Evolutionary conservation across 495 filamentous ascomycete genomes (phyloP).

Genomic region (Tuber umbilicatum): DNA sequence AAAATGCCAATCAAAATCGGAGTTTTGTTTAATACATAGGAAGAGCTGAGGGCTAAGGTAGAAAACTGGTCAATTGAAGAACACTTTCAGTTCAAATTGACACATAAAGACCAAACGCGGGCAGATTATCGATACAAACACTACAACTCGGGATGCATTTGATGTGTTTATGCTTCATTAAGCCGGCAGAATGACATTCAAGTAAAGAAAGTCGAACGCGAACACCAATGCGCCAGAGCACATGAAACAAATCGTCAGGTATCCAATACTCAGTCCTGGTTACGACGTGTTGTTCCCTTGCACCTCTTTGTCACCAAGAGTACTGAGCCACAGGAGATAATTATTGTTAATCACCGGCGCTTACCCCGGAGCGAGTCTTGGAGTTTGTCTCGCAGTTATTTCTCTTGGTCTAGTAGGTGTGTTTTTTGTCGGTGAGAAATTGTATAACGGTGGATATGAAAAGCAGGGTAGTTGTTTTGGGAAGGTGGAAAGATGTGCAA

Average conservation of each 20-base stretch:
- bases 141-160: background rate
- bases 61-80: slow-evolving; percentile 10
- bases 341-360: too few relatives aligned
- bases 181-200: background rate
- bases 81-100: slow-evolving; percentile 8
- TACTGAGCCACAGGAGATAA: slow-evolving; percentile 1
- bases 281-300: background rate
- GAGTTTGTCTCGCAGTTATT: too few relatives aligned
- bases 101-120: background rate
- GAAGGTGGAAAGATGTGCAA: too few relatives aligned
- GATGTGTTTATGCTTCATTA: slow-evolving; percentile 2
- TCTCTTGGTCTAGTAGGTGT: too few relatives aligned
- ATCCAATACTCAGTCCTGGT: slow-evolving; percentile 8
- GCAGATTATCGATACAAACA: slow-evolving; percentile 6
- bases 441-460: too few relatives aligned
- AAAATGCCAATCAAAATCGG: background rate
- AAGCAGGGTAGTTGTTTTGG: too few relatives aligned
- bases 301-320: too few relatives aligned
- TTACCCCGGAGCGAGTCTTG: too few relatives aligned
- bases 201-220: background rate
- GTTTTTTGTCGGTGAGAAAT: too few relatives aligned
- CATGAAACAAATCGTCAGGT: background rate
- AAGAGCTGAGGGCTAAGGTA: background rate
- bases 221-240: slow-evolving; percentile 2
- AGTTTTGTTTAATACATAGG: background rate